Conservation (phyloP, 805 yeast genomes). For the Saccharomyces jurei region DNA sequence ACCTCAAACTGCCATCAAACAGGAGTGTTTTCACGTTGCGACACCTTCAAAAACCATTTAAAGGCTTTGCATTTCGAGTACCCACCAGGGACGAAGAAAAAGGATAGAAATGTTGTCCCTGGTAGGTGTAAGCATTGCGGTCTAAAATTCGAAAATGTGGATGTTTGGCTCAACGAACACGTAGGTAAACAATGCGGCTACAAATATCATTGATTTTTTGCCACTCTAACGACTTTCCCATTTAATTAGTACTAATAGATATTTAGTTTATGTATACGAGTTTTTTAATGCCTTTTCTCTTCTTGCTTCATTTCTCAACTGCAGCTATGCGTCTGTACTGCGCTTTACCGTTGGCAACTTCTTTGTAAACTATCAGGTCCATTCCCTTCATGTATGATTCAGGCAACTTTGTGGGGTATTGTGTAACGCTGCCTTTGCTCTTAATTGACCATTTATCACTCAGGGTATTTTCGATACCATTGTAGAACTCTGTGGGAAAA, state of each 20-base stretch:
- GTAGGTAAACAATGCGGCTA: constrained; percentile 39
- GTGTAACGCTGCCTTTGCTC: constrained; percentile 2
- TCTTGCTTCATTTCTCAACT: neutral
- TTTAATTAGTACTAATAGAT: neutral
- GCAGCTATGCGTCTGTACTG: neutral
- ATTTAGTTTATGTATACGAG: neutral
- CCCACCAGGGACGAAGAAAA: constrained; percentile 79
- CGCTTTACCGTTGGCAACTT: constrained; percentile 1
- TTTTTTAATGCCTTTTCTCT: neutral
- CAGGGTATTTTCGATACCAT: constrained; percentile 20
- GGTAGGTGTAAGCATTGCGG: constrained; percentile 81
- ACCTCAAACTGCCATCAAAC: constrained; percentile 57
- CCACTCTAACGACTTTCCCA: neutral
- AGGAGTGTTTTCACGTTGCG: constrained; percentile 84
- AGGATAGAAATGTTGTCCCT: constrained; percentile 54
- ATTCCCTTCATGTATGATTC: constrained; percentile 18
- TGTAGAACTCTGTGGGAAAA: constrained; percentile 22
- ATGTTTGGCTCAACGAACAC: constrained; percentile 71
- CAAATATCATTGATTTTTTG: constrained; percentile 15
- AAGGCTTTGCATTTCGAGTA: constrained; percentile 85
- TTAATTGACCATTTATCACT: neutral
- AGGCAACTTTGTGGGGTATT: constrained; percentile 16
- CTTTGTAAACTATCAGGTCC: constrained; percentile 20
- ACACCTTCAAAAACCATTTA: constrained; percentile 84
- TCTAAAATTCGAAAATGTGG: constrained; percentile 54